These are phyloP conservation scores for Neonectria neomacrospora DNA, from an alignment of 2,329 filamentous ascomycete species.

Conservation along the genomic window DNA sequence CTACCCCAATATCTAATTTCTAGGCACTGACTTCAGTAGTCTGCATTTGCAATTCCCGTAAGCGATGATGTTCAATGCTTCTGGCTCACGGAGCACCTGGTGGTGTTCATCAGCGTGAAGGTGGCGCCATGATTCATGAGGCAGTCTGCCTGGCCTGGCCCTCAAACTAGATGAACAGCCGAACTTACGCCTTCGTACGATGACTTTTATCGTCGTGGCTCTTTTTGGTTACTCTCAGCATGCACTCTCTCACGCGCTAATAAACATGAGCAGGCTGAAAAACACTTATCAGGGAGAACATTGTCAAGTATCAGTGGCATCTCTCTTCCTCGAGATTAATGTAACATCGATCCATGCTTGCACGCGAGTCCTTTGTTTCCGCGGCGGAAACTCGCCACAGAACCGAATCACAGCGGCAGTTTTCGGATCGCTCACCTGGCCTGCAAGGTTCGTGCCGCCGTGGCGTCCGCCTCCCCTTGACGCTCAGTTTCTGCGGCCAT, in stretches of 20 bases:
- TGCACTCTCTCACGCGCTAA: background rate
- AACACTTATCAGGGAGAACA: too few species aligned
- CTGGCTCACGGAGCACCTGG: background rate
- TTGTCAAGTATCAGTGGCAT: background rate
- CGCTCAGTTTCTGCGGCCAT: background rate
- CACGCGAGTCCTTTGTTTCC: background rate
- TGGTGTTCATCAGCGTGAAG: background rate
- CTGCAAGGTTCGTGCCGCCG: background rate
- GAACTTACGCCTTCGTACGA: background rate
- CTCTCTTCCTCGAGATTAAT: background rate
- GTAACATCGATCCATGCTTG: background rate
- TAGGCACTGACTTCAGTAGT: background rate
- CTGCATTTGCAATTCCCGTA: background rate
- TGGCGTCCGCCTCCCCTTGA: conserved; percentile 5
- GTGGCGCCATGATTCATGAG: background rate
- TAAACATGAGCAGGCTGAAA: background rate
- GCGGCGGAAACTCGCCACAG: background rate
- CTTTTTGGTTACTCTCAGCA: background rate
- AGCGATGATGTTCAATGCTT: conserved; percentile 4
- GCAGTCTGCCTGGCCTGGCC: background rate
- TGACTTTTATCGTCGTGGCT: background rate
- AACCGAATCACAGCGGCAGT: background rate
- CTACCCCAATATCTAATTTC: conserved; percentile 1
- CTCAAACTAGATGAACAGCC: too few species aligned
- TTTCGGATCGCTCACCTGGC: background rate